Percentiles rank a stretch among this genome's conserved stretches.
Conservation (phyloP, 163 green algal species). For the Smithsoniella earleae region DNA sequence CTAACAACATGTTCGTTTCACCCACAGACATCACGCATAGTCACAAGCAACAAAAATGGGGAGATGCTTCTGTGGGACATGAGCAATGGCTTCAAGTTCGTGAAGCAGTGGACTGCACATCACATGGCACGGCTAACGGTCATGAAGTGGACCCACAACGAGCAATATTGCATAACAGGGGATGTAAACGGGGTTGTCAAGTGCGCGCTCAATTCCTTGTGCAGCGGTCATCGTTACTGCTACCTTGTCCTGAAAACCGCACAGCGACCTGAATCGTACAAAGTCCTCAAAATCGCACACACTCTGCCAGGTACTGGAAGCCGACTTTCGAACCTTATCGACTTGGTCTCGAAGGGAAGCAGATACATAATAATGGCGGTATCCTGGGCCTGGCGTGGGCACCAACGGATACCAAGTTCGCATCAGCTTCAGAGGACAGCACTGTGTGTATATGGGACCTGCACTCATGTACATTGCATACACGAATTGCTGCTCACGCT, state of each 20-base stretch:
- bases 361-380: slow-evolving; percentile 3
- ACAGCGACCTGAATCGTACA: too few species aligned
- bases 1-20: slow-evolving; percentile 23
- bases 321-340: slow-evolving; percentile 24
- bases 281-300: too few species aligned
- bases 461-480: slow-evolving; percentile 19
- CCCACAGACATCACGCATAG: slow-evolving; percentile 7
- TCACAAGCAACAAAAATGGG: slow-evolving; percentile 27
- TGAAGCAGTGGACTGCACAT: slow-evolving; percentile 23
- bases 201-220: slow-evolving; percentile 9
- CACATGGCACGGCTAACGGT: slow-evolving; percentile 8
- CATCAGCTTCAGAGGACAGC: slow-evolving; percentile 25
- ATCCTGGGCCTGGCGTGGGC: slow-evolving; percentile 16
- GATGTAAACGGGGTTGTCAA: slow-evolving; percentile 19
- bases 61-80: slow-evolving; percentile 24
- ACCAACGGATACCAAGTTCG: slow-evolving; percentile 24
- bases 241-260: too few species aligned
- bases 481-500: slow-evolving; percentile 16
- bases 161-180: slow-evolving; percentile 27
- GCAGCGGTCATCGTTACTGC: too few species aligned
- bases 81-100: slow-evolving; percentile 21
- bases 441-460: slow-evolving; percentile 30
- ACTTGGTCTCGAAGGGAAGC: neutral
- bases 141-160: slow-evolving; percentile 12
- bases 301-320: slow-evolving; percentile 19